Conservation (phyloP, 2,329 filamentous ascomycete species). For the Fusarium tanahbumbuense region DNA sequence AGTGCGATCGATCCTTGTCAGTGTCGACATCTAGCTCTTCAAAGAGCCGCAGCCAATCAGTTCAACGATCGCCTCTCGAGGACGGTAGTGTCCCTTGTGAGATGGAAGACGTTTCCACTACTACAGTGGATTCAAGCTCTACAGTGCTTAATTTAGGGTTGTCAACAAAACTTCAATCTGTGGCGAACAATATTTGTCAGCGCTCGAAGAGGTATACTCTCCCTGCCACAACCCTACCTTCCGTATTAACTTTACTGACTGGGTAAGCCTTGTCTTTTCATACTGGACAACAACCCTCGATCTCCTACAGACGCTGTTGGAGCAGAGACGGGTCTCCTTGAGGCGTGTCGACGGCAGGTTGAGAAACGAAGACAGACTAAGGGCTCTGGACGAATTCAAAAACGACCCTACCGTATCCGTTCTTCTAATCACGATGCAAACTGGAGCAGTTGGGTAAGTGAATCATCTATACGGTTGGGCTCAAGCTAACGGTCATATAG, state of each 20-base stretch:
- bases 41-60: background rate
- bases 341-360: background rate
- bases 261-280: background rate
- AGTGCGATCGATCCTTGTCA: background rate
- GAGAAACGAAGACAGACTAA: background rate
- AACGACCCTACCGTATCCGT: background rate
- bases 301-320: background rate
- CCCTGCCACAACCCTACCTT: fast-evolving
- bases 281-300: background rate
- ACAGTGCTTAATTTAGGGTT: background rate
- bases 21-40: fast-evolving
- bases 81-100: background rate
- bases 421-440: background rate
- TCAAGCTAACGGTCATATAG: fast-evolving
- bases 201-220: background rate
- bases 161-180: background rate
- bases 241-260: background rate
- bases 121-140: background rate
- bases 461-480: background rate
- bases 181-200: background rate
- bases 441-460: background rate
- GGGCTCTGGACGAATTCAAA: background rate
- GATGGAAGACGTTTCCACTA: background rate
- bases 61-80: fast-evolving
- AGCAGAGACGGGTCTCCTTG: fast-evolving